phyloP scores from a whole-genome alignment of 2,329 filamentous ascomycete genomes.

The Hymenoscyphus salicellus region DNA sequence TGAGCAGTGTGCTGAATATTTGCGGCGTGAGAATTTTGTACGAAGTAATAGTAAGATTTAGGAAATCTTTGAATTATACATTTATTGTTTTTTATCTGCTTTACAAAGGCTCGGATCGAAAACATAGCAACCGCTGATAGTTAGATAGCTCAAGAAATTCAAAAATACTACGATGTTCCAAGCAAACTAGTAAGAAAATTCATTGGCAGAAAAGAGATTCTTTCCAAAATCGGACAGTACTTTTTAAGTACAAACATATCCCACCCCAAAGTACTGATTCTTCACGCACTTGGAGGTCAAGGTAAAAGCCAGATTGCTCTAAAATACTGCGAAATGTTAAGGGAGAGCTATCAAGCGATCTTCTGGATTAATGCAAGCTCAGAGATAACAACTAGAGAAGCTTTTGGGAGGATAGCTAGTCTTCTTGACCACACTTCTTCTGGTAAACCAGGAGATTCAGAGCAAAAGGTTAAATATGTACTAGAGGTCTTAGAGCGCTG shows the following conservation, averaged over 20 bases:
- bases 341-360: conserved; percentile 6
- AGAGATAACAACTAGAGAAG: conserved; percentile 5
- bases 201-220: conserved; percentile 4
- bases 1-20: conserved; percentile 5
- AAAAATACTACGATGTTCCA: conserved; percentile 10
- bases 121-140: conserved; percentile 3
- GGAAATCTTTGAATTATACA: background rate
- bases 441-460: background rate
- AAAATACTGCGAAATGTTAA: conserved; percentile 8
- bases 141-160: conserved; percentile 4
- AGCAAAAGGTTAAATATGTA: background rate
- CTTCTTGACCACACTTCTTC: background rate
- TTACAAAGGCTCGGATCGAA: background rate
- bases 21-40: conserved; percentile 4
- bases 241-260: background rate
- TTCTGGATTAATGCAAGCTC: conserved; percentile 12
- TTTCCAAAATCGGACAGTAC: background rate
- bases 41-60: conserved; percentile 4
- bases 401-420: conserved; percentile 9
- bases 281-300: conserved; percentile 12
- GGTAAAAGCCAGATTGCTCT: conserved; percentile 14
- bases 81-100: background rate
- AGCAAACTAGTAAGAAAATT: conserved; percentile 3
- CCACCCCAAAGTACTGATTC: conserved; percentile 15
- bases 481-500: background rate